Evolutionary conservation across 2,329 filamentous ascomycete genomes (phyloP).

Genomic region (Harringtonia aguacate): DNA sequence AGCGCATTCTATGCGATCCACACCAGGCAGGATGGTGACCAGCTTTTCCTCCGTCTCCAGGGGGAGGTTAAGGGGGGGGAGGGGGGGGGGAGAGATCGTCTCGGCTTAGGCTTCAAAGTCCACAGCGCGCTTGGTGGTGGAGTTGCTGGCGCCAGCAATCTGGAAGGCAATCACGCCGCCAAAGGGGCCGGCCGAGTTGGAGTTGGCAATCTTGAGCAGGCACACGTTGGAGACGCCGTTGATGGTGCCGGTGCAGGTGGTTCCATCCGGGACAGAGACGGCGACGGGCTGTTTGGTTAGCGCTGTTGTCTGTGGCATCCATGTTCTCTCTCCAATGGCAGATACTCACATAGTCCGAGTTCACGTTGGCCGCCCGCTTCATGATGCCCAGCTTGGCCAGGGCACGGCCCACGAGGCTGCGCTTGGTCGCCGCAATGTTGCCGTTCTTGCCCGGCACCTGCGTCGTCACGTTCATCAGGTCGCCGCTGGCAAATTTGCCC

Average conservation of each 20-base stretch:
- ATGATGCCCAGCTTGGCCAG: slow-evolving; percentile 8
- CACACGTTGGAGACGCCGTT: slow-evolving; percentile 24
- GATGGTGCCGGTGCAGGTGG: slow-evolving; percentile 25
- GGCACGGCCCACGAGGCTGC: slow-evolving; percentile 5
- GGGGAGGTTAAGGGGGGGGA: too few relatives aligned
- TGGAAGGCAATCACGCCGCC: slow-evolving; percentile 29
- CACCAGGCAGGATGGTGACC: too few relatives aligned
- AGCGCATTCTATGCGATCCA: too few relatives aligned
- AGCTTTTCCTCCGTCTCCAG: too few relatives aligned
- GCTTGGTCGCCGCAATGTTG: slow-evolving; percentile 18
- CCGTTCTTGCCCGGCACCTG: slow-evolving; percentile 26
- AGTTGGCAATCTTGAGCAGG: slow-evolving; percentile 31
- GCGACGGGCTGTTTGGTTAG: slow-evolving; percentile 24
- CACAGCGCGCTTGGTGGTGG: not conserved
- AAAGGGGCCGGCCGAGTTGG: slow-evolving; percentile 27
- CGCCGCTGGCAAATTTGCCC: slow-evolving; percentile 21
- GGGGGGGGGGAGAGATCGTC: too few relatives aligned
- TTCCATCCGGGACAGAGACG: slow-evolving; percentile 25
- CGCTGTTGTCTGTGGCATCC: slow-evolving; percentile 8
- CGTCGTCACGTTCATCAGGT: slow-evolving; percentile 16
- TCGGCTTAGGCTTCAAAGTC: not conserved
- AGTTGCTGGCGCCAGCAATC: slow-evolving; percentile 16
- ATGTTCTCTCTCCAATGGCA: slow-evolving; percentile 10
- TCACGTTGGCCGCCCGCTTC: slow-evolving; percentile 17
- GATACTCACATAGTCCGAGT: slow-evolving; percentile 19